A percentile compares a stretch with the other conserved stretches of the same genome.
Conservation (phyloP, 2,329 filamentous ascomycete species). For the Tolypocladium tropicale region DNA sequence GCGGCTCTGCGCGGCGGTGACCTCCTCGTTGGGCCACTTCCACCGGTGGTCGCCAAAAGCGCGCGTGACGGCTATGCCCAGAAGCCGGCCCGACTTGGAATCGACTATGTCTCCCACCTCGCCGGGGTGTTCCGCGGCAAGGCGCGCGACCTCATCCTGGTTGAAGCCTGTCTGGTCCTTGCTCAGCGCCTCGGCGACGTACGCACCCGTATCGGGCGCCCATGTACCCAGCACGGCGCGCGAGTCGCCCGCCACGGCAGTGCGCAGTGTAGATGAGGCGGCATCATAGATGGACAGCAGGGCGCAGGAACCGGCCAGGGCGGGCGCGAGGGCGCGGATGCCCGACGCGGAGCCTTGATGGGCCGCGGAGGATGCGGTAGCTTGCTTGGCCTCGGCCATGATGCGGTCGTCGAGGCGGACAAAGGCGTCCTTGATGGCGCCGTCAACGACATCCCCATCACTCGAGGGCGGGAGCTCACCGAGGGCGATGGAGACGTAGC, state of each 20-base stretch:
- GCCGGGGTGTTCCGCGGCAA: constrained; percentile 49
- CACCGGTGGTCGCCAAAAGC: constrained; percentile 60
- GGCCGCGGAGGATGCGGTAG: constrained; percentile 13
- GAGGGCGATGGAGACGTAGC: constrained; percentile 28
- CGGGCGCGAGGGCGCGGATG: constrained; percentile 22
- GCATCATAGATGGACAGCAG: constrained; percentile 54
- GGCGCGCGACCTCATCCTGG: constrained; percentile 41
- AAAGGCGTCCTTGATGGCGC: constrained; percentile 48
- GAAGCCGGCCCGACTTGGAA: constrained; percentile 42
- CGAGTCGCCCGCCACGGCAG: constrained; percentile 59
- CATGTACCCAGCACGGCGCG: constrained; percentile 50
- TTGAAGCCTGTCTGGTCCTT: constrained; percentile 59
- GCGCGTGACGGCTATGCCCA: constrained; percentile 51
- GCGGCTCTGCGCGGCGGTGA: constrained; percentile 23
- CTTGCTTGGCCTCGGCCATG: constrained; percentile 24
- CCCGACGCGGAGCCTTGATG: constrained; percentile 17
- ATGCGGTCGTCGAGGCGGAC: constrained; percentile 47
- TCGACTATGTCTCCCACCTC: constrained; percentile 44
- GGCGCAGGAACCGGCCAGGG: constrained; percentile 48
- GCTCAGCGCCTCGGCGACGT: constrained; percentile 44
- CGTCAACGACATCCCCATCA: constrained; percentile 37
- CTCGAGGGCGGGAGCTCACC: constrained; percentile 14
- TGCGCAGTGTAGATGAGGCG: constrained; percentile 38
- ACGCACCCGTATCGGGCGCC: constrained; percentile 29
- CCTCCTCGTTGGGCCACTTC: constrained; percentile 50